phyloP scores from a whole-genome alignment of 495 filamentous ascomycete genomes.

The Xanthoparmelia taractica region DNA sequence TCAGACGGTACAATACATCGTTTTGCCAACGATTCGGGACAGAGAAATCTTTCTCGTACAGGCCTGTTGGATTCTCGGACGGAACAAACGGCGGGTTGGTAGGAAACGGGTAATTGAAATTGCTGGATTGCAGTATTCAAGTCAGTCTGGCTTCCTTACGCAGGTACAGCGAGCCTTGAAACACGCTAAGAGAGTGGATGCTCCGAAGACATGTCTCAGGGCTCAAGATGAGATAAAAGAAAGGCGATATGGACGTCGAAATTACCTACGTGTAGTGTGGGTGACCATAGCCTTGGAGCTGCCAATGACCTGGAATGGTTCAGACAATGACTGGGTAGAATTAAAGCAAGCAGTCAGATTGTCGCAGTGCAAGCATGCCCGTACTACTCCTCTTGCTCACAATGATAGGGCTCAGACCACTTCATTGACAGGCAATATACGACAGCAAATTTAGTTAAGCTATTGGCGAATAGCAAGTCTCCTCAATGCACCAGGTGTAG shows the following conservation, averaged over 20 bases:
- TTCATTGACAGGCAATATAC: background rate
- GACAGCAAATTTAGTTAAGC: background rate
- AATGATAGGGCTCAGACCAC: background rate
- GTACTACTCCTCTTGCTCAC: background rate
- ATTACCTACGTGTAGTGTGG: conserved; percentile 63
- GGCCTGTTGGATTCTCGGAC: conserved; percentile 53
- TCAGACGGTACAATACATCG: conserved; percentile 45
- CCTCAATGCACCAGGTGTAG: background rate
- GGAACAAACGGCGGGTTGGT: conserved; percentile 51
- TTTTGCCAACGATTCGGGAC: conserved; percentile 36
- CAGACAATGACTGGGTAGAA: background rate
- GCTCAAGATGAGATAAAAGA: no score
- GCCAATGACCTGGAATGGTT: conserved; percentile 51
- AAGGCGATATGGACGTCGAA: no score
- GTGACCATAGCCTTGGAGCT: conserved; percentile 55
- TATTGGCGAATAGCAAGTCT: background rate
- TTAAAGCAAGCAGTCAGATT: background rate
- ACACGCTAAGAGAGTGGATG: no score
- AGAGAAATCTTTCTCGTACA: conserved; percentile 48
- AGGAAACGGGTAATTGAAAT: conserved; percentile 55
- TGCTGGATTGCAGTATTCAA: no score
- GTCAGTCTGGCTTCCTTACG: no score
- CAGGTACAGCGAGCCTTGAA: no score
- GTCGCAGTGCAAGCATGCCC: background rate
- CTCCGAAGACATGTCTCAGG: no score